Base-by-base conservation (phyloP, 202 grass and related monocot genomes). In the Eragrostis tef region DNA sequence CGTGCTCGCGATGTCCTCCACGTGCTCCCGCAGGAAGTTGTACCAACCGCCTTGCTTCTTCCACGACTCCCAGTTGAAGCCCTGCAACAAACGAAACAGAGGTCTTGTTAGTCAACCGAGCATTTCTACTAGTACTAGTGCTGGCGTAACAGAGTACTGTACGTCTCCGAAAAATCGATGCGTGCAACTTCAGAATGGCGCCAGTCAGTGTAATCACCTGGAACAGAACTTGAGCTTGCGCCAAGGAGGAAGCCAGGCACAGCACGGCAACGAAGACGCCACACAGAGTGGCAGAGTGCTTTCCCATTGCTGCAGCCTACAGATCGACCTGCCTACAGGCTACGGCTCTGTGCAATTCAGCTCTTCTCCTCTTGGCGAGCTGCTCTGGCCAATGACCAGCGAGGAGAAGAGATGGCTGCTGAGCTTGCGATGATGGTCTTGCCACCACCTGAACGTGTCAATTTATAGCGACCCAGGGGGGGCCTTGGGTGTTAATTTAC, bases 41-140 rank as follows among this genome's bases (percentile, higher is more conserved):
- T 92, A 92, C 79, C 81, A 88, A 1, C 89, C 83, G 9, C 89
- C 89, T 39, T 86, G 62, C 47, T 88, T 86, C 74, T 65, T 92
- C 79, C 89, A 92, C 14, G 89, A 92, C 14, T 86, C 89, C 89
- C 86, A 88, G 62, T 86, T 92, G 9, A 64, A 49, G 6, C 74
- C 58, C 74, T 77, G 74, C 41, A 62, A 29, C 1, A 14, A 31
- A 25, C 9, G 3, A 6, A 39, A 39, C 49, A 15, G 14, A 17
- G 47, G 1, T 49, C 49, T 14, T 51, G 14, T 51, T 16, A 51
- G 3, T 4, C 3, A 51, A 51, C 49, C 15, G 16, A 51, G 3
- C 49, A 51, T 17, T 11, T 13, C 34, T 39, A 31, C 29, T 31
- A 31, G 31, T 34, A 34, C 2, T 34, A 34, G 31, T 34, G 1